Evolutionary conservation across 176 grass and related monocot genomes (phyloP), one percentile per base, ranked within the genome.

Genomic region (Puccinellia tenuiflora): DNA sequence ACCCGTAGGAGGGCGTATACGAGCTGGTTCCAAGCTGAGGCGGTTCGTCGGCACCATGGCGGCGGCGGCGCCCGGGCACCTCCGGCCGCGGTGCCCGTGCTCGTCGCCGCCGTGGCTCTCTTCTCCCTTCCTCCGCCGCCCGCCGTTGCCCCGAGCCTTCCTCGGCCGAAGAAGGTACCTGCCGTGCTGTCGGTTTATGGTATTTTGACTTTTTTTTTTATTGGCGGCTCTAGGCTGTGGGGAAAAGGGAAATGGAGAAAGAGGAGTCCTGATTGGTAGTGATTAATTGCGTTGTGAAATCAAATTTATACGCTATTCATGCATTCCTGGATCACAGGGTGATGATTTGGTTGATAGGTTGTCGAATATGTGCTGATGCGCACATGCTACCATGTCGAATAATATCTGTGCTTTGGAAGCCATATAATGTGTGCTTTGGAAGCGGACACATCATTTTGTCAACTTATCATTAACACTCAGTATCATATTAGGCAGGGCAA

Each of bases 21-120:
- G 14, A 16, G 42, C 42, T 4, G 24, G 21, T 48, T 84, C 34
- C 76, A 67, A 65, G 53, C 65, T 89, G 89, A 86, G 77, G 89
- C 81, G 84, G 55, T 55, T 86, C 55, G 77, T 77, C 28, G 40
- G 31, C 5, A 83, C 80, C 57, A 89, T 91, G 92, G 84, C 84
- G 37, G 83, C 78, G 85, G 81, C 80, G 38, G 45, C 72, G 30
- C 68, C 79, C 18, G 79, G 2, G 33, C 64, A 73, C 6, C 73
- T 86, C 65, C 81, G 82, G 22, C 21, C 21, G 37, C 62, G 81
- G 72, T 78, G 68, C 47, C 46, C 30, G 26, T 62, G 52, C 26
- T 57, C 75, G 3, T 60, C 85, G 18, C 42, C 74, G 2, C 76
- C 85, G 33, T 88, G 78, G 78, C 31, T 55, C 13, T 75, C 47